phyloP scores from a whole-genome alignment of 129 eudicot genomes.

The Centaurea solstitialis region DNA sequence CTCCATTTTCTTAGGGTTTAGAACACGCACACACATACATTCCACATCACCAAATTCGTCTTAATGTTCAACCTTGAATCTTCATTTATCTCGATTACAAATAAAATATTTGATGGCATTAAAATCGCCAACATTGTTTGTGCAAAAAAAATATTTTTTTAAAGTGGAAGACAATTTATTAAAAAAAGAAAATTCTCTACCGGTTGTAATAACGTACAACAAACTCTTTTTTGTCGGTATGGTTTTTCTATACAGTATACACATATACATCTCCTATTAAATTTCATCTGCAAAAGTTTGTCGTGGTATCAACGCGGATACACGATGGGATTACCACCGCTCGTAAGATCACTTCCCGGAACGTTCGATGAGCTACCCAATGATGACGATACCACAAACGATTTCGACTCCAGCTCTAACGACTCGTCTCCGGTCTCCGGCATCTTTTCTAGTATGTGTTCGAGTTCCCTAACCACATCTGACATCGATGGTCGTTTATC shows the following conservation, averaged over 20 bases:
- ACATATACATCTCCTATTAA: conserved; percentile 24
- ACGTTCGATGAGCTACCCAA: conserved; percentile 40
- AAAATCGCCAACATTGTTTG: not conserved
- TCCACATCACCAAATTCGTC: too few species aligned
- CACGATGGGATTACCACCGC: conserved; percentile 39
- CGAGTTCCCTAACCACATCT: conserved; percentile 83
- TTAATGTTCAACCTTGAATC: not conserved
- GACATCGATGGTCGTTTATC: conserved; percentile 69
- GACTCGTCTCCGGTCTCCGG: conserved; percentile 44
- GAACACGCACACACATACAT: too few species aligned
- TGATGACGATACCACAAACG: conserved; percentile 41
- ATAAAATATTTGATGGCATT: not conserved
- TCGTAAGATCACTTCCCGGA: conserved; percentile 58
- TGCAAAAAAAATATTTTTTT: not conserved
- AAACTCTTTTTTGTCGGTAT: not conserved
- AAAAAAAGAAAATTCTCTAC: not conserved
- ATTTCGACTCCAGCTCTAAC: conserved; percentile 30
- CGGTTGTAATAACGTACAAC: not conserved
- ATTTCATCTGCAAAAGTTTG: conserved; percentile 15
- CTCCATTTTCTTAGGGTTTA: too few species aligned
- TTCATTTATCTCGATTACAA: not conserved
- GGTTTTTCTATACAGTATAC: conserved; percentile 2
- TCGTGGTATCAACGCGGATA: conserved; percentile 51
- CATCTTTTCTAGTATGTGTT: conserved; percentile 47
- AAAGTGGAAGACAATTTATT: not conserved